phyloP scores from a whole-genome alignment of 352 stramenopile genomes.

The Phytophthora aleatoria region DNA sequence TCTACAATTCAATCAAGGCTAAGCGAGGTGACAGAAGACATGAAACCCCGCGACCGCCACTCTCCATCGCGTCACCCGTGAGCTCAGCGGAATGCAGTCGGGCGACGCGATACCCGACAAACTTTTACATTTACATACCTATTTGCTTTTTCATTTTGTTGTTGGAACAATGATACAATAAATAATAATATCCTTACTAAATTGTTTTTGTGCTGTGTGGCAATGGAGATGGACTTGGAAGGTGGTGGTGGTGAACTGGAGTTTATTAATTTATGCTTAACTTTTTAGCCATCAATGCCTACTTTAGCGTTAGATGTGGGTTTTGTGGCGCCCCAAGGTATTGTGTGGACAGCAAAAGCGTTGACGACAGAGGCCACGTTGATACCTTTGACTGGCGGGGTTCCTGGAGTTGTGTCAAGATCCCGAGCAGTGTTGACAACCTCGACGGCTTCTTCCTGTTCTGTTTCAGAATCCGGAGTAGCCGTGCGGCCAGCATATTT shows the following conservation, averaged over 20 bases:
- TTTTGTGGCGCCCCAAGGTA: conserved; percentile 26
- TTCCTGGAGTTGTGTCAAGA: conserved; percentile 25
- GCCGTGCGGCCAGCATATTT: conserved; percentile 24
- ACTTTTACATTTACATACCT: conserved; percentile 29
- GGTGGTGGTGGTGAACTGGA: background rate
- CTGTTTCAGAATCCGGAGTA: conserved; percentile 16
- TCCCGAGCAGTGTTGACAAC: conserved; percentile 50
- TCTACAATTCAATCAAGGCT: conserved; percentile 15
- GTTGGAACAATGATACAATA: conserved; percentile 39
- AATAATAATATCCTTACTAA: conserved; percentile 35
- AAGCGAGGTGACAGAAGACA: conserved; percentile 35
- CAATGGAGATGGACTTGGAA: background rate
- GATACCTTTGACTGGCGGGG: background rate
- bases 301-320: conserved; percentile 28
- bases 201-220: conserved; percentile 14
- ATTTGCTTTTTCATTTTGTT: conserved; percentile 30
- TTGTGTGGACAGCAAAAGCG: conserved; percentile 18
- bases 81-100: conserved; percentile 39
- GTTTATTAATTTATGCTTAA: conserved; percentile 14
- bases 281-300: conserved; percentile 31
- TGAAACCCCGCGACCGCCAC: conserved; percentile 21
- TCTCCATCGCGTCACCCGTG: conserved; percentile 21
- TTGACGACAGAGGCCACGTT: conserved; percentile 15
- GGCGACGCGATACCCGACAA: conserved; percentile 29
- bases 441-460: conserved; percentile 41